Conservation (phyloP, 176 grass and related monocot species). For the Canna indica region DNA sequence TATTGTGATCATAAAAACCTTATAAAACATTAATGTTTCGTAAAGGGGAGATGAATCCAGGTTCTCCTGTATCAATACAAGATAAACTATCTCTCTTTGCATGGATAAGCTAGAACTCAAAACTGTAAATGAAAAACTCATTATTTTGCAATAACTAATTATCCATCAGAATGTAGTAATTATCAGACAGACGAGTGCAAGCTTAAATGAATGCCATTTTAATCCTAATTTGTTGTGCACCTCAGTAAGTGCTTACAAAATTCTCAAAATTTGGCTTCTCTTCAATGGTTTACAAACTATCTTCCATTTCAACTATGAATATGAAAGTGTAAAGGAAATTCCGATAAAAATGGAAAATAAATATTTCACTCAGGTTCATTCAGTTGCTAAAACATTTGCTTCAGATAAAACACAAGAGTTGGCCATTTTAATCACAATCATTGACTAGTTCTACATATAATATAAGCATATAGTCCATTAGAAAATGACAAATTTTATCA, state of each 20-base stretch:
- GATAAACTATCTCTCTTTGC: neutral
- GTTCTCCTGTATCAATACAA: neutral
- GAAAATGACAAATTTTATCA: too few species aligned
- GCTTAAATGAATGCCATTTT: too few species aligned
- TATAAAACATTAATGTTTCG: neutral
- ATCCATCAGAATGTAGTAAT: neutral
- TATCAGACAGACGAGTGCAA: neutral
- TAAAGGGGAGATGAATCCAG: neutral
- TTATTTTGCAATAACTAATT: neutral
- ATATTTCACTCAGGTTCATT: too few species aligned
- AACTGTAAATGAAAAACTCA: neutral
- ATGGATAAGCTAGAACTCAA: neutral
- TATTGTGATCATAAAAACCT: neutral
- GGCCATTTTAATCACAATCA: too few species aligned
- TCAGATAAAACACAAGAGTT: too few species aligned
- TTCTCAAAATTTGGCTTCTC: neutral
- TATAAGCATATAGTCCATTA: too few species aligned
- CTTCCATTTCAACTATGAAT: neutral
- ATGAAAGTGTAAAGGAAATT: neutral
- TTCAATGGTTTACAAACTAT: neutral
- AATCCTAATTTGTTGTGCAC: neutral
- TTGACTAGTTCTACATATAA: too few species aligned
- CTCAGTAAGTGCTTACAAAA: neutral
- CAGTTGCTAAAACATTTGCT: too few species aligned
- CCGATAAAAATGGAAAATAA: too few species aligned